Percentiles rank a stretch among this genome's conserved stretches.
phyloP scores from a whole-genome alignment of 73 alveolate genomes.

The Stentor coeruleus region DNA sequence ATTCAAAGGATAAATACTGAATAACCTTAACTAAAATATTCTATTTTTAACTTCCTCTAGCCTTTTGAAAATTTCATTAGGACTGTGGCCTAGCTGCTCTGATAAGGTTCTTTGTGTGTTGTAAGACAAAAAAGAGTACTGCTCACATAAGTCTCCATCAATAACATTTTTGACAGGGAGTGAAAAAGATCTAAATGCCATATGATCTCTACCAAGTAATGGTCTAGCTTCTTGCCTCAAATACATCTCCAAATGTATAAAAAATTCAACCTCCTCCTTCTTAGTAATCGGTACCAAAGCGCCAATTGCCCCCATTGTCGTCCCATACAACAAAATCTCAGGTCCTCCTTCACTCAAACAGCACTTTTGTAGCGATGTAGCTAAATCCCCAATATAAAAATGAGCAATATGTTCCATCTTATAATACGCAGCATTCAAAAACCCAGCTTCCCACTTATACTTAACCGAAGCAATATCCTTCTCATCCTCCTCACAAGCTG shows the following conservation, averaged over 20 bases:
- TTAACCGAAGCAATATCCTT: conserved; percentile 92
- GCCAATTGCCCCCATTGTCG: conserved; percentile 91
- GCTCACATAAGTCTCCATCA: conserved; percentile 98
- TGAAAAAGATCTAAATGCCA: conserved; percentile 84
- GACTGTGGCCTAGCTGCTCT: conserved; percentile 88
- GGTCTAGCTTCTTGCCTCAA: conserved; percentile 95
- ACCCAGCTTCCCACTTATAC: conserved; percentile 93
- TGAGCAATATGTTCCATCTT: conserved; percentile 90
- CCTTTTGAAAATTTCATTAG: conserved; percentile 88
- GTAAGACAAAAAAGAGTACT: conserved; percentile 65
- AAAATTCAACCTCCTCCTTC: conserved; percentile 95
- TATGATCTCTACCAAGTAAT: conserved; percentile 98
- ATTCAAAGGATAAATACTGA: too few relatives aligned
- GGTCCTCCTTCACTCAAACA: conserved; percentile 73
- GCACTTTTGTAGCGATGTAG: conserved; percentile 77
- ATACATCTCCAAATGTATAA: conserved; percentile 98
- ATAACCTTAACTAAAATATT: conserved; percentile 36
- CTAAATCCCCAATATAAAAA: conserved; percentile 93
- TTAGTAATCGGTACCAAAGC: conserved; percentile 91
- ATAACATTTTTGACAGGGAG: conserved; percentile 34
- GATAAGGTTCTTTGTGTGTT: conserved; percentile 88
- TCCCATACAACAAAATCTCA: conserved; percentile 85
- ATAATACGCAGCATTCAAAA: conserved; percentile 95
- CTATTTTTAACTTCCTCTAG: conserved; percentile 87
- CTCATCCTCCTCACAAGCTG: conserved; percentile 90